Evolutionary conservation across 129 eudicot species (phyloP).

Genomic region (Sambucus nigra): DNA sequence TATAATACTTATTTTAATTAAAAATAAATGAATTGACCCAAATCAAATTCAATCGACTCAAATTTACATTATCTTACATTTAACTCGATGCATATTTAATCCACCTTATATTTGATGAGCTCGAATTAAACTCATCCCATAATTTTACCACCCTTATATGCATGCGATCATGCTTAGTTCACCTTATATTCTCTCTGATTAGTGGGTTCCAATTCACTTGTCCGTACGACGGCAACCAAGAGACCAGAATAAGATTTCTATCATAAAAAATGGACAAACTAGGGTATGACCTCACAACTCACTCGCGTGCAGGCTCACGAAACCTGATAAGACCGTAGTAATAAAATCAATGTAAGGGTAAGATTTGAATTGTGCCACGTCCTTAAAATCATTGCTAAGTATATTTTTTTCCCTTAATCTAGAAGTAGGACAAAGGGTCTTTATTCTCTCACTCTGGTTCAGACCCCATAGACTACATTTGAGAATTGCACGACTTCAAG

Average conservation of each 20-base stretch:
- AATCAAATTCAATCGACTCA: too few species aligned
- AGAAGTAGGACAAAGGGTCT: slow-evolving; percentile 29
- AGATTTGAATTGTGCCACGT: slow-evolving; percentile 14
- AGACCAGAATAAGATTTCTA: neutral
- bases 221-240: slow-evolving; percentile 17
- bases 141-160: too few species aligned
- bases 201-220: slow-evolving; percentile 9
- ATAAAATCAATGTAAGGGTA: too few species aligned
- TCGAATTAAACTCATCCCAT: too few species aligned
- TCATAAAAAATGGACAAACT: neutral
- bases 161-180: too few species aligned
- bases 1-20: too few species aligned
- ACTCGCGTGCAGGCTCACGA: slow-evolving; percentile 26
- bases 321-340: neutral
- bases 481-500: slow-evolving; percentile 25
- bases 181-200: too few species aligned
- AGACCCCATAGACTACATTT: slow-evolving; percentile 63
- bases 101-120: too few species aligned
- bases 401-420: slow-evolving; percentile 20
- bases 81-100: too few species aligned
- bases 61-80: too few species aligned
- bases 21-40: too few species aligned
- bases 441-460: slow-evolving; percentile 27
- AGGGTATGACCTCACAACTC: slow-evolving; percentile 22
- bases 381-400: slow-evolving; percentile 19